Base-by-base conservation (phyloP, 1,284 basidiomycete genomes). In the Cryptococcus maquisensis region DNA sequence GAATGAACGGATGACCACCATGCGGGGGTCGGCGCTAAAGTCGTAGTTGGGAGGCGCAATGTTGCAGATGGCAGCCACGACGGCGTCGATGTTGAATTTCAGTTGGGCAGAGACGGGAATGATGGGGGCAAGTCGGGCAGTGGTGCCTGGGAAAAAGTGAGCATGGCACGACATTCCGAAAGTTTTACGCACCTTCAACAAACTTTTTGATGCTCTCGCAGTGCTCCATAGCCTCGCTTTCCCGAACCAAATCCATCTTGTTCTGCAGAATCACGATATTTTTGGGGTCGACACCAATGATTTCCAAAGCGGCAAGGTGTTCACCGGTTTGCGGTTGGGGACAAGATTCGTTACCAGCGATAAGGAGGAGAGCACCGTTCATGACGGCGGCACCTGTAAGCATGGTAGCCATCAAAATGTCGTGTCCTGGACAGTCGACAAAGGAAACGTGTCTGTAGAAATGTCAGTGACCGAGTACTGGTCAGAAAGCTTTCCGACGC, bases 1-100 rank as follows among this genome's bases (percentile, higher is more conserved):
- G 78, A 98, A 98, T n/a, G 94, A 98, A 68, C 93, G 91, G 74
- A 98, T 98, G 72, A 98, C 94, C 68, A 98, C 98, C 63, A 98
- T 85, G 47, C 87, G 85, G 0, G 95, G 92, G 63, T 90, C 85
- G 42, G 92, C 87, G 38, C 85, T 82, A 76, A 98, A 98, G 80
- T 98, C 88, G 60, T 95, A 89, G 38, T 87, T 79, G 39, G 95
- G 95, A 45, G 98, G 88, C 10, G 95, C 91, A 66, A 98, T 97
- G 56, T 89, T 86, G 66, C 95, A 92, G 74, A 98, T 95, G 80
- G 98, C 97, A 73, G 98, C 93, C 79, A 96, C 96, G 49, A 98
- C 94, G n/a, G 95, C 94, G 71, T 98, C 95, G 68, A 98, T 98
- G 81, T 98, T 98, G 83, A 97, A 98, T 78, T 91, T 92, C 57